Percentiles rank a stretch among this genome's conserved stretches.
These are phyloP conservation scores for Takakia lepidozioides DNA, from an alignment of 225 moss, liverwort and hornwort genomes.

Conservation along the genomic window DNA sequence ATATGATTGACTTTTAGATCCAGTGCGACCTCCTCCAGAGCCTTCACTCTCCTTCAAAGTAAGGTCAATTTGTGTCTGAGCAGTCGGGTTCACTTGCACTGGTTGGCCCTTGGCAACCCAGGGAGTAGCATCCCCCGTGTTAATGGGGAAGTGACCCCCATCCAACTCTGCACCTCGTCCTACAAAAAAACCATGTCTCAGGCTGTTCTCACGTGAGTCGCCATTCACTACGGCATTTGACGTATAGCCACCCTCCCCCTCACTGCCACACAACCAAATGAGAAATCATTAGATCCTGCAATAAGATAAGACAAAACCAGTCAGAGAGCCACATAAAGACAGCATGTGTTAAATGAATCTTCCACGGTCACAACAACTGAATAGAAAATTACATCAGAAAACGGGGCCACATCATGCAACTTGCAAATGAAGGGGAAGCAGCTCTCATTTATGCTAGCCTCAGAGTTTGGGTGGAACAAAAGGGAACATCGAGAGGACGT, in stretches of 20 bases:
- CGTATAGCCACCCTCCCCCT: slow-evolving; percentile 38
- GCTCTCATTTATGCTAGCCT: no score
- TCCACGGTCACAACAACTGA: neutral
- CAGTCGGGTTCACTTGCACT: neutral
- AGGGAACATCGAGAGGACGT: no score
- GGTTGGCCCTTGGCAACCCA: slow-evolving; percentile 20
- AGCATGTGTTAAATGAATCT: neutral
- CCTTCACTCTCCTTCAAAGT: slow-evolving; percentile 37
- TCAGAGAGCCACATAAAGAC: neutral
- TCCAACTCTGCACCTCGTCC: slow-evolving; percentile 21
- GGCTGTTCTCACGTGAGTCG: slow-evolving; percentile 24
- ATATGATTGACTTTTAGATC: slow-evolving; percentile 40
- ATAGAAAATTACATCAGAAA: neutral
- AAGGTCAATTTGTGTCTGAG: slow-evolving; percentile 9
- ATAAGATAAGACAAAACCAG: neutral
- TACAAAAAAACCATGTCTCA: slow-evolving; percentile 18
- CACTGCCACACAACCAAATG: slow-evolving; percentile 43
- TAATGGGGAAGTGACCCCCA: slow-evolving; percentile 15
- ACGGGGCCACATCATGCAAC: no score
- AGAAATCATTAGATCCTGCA: no score
- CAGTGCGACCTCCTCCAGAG: slow-evolving; percentile 19
- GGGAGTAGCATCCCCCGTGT: slow-evolving; percentile 15
- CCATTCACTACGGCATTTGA: slow-evolving; percentile 27
- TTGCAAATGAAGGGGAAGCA: no score
- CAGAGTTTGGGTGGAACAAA: no score